phyloP scores from a whole-genome alignment of 2,329 filamentous ascomycete genomes.

The Incumbomyces lentus region DNA sequence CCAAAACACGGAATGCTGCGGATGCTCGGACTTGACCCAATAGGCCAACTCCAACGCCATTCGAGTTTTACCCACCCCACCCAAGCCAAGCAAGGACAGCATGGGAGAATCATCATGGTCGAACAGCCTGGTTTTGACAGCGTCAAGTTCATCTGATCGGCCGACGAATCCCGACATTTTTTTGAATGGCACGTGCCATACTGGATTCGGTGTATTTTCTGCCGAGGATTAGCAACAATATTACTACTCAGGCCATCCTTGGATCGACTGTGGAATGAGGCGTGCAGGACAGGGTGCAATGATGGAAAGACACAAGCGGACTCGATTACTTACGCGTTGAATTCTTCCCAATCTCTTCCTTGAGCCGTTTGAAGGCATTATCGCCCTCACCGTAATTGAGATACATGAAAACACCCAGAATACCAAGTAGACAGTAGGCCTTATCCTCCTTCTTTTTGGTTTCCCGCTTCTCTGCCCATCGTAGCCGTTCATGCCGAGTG shows the following conservation, averaged over 20 bases:
- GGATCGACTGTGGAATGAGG: too few species aligned
- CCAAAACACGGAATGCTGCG: slow-evolving; percentile 11
- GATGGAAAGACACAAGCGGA: too few species aligned
- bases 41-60: slow-evolving; percentile 19
- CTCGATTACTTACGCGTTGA: neutral
- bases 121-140: too few species aligned
- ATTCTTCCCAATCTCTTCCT: slow-evolving; percentile 19
- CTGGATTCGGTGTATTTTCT: too few species aligned
- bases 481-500: slow-evolving; percentile 18
- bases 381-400: slow-evolving; percentile 25
- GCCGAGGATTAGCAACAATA: too few species aligned
- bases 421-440: slow-evolving; percentile 23
- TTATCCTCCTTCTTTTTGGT: slow-evolving; percentile 22
- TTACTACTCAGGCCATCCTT: too few species aligned
- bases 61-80: slow-evolving; percentile 22
- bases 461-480: slow-evolving; percentile 14
- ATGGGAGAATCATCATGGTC: too few species aligned
- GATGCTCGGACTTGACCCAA: neutral
- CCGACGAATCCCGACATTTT: too few species aligned
- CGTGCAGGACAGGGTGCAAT: too few species aligned
- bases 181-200: too few species aligned
- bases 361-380: slow-evolving; percentile 19
- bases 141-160: too few species aligned
- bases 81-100: too few species aligned
- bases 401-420: slow-evolving; percentile 24